phyloP scores from a whole-genome alignment of 2,329 filamentous ascomycete genomes.

The Fusarium tjaetaba region DNA sequence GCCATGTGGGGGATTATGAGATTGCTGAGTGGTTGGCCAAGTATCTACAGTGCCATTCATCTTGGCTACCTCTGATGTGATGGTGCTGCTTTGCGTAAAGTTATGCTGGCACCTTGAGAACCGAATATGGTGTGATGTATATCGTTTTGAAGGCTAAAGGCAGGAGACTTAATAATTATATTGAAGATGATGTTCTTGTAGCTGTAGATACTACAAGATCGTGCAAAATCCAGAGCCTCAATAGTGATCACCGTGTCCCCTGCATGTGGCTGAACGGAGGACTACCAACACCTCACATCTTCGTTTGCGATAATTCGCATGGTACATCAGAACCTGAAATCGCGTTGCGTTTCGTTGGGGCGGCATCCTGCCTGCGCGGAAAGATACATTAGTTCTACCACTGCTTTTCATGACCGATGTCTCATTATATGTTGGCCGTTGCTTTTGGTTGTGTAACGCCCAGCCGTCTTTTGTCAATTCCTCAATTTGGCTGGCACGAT shows the following conservation, averaged over 20 bases:
- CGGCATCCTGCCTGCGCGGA: not conserved
- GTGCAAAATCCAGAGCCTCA: not conserved
- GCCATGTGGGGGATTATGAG: not conserved
- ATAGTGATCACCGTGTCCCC: not conserved
- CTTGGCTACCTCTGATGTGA: not conserved
- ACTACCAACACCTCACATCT: not conserved
- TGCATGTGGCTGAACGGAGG: not conserved
- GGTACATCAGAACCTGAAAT: not conserved
- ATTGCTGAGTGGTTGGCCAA: not conserved
- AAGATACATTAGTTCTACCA: not conserved
- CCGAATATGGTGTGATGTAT: not conserved
- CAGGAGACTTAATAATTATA: not conserved
- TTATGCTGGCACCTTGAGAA: accelerated
- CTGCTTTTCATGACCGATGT: not conserved
- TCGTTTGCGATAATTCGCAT: not conserved
- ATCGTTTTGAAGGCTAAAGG: not conserved
- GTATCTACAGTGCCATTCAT: not conserved
- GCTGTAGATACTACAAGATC: not conserved
- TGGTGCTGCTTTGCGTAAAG: accelerated
- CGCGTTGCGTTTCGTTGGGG: not conserved
- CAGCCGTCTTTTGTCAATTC: not conserved
- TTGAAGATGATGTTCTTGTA: accelerated
- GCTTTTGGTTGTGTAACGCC: not conserved
- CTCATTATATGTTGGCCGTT: not conserved
- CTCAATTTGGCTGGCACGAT: not conserved